Evolutionary conservation across 371 early-diverging fungal genomes (phyloP).

Genomic region (Mortierella sp.): DNA sequence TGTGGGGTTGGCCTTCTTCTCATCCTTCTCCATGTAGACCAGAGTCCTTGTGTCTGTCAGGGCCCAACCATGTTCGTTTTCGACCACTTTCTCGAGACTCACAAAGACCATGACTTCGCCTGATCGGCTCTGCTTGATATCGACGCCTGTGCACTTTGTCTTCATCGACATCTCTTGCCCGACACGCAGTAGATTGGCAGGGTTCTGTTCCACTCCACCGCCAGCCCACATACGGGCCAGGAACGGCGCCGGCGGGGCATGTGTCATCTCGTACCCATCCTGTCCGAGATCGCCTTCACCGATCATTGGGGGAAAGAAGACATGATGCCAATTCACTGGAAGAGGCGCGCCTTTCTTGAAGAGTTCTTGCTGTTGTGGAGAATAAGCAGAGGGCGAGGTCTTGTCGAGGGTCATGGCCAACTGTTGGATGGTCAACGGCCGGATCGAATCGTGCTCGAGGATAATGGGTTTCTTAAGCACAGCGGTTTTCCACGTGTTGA

Average conservation of each 20-base stretch:
- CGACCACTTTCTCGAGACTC: conserved; percentile 68
- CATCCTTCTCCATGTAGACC: conserved; percentile 71
- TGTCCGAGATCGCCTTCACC: conserved; percentile 72
- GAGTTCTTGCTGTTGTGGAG: conserved; percentile 2
- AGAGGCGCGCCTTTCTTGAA: conserved; percentile 58
- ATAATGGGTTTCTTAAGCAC: conserved; percentile 38
- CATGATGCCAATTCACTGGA: conserved; percentile 82
- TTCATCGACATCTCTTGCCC: conserved; percentile 70
- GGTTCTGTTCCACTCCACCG: conserved; percentile 71
- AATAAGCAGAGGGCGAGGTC: conserved; percentile 32
- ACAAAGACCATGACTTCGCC: conserved; percentile 78
- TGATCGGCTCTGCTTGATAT: conserved; percentile 61
- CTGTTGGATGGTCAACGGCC: conserved; percentile 33
- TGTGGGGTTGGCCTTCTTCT: conserved; percentile 16
- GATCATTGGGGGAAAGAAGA: conserved; percentile 81
- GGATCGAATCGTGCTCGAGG: conserved; percentile 49
- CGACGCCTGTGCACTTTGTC: conserved; percentile 64
- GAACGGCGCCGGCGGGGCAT: conserved; percentile 83
- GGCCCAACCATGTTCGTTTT: conserved; percentile 72
- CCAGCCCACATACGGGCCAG: conserved; percentile 90
- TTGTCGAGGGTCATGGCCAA: conserved; percentile 52
- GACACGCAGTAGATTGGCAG: conserved; percentile 68
- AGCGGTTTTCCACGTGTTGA: conserved; percentile 29
- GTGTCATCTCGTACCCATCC: conserved; percentile 84
- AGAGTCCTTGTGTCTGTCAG: conserved; percentile 77